Conservation (phyloP, 2,329 filamentous ascomycete species). For the Beauveria varroae region DNA sequence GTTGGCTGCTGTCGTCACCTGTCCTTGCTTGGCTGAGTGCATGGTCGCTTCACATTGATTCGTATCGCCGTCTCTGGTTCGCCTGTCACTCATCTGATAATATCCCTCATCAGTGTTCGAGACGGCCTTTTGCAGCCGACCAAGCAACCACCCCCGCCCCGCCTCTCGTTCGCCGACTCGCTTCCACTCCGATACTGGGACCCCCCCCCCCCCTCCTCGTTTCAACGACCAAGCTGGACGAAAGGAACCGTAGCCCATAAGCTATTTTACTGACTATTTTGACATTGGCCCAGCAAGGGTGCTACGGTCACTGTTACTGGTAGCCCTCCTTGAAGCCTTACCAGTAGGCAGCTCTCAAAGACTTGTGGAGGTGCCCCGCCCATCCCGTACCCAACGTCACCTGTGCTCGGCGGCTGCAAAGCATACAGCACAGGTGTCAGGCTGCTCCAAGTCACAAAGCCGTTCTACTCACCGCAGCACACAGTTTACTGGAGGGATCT, state of each 20-base stretch:
- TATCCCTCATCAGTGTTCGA: not conserved
- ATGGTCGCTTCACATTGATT: not conserved
- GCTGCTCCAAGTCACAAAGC: not conserved
- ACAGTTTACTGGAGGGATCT: not conserved
- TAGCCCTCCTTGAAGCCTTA: not conserved
- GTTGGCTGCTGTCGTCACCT: not conserved
- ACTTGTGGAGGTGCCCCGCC: not conserved
- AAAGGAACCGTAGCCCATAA: not conserved
- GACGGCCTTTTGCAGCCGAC: not conserved
- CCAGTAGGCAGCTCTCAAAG: not conserved
- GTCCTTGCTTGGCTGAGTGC: not conserved
- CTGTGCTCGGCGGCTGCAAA: not conserved
- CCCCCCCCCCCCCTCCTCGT: not conserved
- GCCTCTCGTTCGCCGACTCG: not conserved
- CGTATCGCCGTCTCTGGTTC: not conserved
- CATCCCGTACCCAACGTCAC: slow-evolving; percentile 1
- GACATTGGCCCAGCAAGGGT: too few species aligned
- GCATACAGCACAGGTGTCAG: not conserved
- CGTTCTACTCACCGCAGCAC: not conserved
- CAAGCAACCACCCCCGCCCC: not conserved
- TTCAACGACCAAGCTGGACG: not conserved
- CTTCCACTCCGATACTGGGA: not conserved
- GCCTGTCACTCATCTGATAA: not conserved
- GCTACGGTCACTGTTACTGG: not conserved
- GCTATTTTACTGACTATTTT: not conserved